These are phyloP conservation scores for California macrophylla DNA, from an alignment of 441 rosid species.

Conservation along the genomic window DNA sequence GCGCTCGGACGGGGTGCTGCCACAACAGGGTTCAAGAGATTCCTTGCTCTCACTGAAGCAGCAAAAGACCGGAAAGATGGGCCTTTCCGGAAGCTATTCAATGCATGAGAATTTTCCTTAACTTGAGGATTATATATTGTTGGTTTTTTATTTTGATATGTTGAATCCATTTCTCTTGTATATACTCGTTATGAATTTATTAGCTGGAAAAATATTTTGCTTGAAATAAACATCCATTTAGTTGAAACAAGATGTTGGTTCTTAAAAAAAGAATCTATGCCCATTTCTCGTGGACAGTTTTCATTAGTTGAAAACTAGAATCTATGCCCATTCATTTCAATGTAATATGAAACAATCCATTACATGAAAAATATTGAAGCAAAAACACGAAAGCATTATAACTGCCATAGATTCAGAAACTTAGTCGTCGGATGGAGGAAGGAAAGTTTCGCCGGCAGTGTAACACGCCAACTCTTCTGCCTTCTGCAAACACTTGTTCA, in stretches of 20 bases:
- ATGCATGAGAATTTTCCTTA: conserved; percentile 28
- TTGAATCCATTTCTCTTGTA: neutral
- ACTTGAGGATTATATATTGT: neutral
- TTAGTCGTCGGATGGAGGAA: neutral
- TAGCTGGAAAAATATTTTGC: neutral
- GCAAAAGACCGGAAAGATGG: conserved; percentile 97
- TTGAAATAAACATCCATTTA: neutral
- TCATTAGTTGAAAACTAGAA: too few species aligned
- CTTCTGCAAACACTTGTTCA: neutral
- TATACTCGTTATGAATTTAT: neutral
- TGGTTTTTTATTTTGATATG: neutral
- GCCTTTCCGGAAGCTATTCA: conserved; percentile 77
- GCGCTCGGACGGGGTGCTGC: conserved; percentile 99
- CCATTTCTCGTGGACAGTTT: too few species aligned
- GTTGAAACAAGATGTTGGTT: too few species aligned
- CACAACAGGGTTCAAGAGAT: conserved; percentile 93
- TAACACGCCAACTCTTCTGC: neutral
- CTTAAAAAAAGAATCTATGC: too few species aligned
- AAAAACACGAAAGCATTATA: too few species aligned
- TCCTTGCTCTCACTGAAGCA: conserved; percentile 97
- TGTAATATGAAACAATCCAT: too few species aligned
- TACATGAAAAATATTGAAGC: too few species aligned
- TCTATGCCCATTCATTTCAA: too few species aligned
- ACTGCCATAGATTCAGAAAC: too few species aligned
- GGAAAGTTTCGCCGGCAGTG: neutral